Percentiles rank a stretch among this genome's conserved stretches.
phyloP scores from a whole-genome alignment of 768 basidiomycete genomes.

The Lentinula guzmanii region DNA sequence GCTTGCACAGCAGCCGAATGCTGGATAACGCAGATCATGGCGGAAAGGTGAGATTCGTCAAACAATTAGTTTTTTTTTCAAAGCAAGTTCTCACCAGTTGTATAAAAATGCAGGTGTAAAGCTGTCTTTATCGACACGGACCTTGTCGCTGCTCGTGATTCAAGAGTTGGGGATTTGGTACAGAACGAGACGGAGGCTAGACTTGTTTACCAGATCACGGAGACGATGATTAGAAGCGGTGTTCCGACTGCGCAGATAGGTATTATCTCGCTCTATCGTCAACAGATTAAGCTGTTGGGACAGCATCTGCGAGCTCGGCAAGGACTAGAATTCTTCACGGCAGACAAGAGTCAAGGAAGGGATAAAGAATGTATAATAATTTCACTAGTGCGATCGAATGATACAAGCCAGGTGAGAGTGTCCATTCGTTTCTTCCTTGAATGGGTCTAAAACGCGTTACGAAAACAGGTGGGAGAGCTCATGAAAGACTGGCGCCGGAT shows the following conservation, averaged over 20 bases:
- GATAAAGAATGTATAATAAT: slow-evolving; percentile 96
- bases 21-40: slow-evolving; percentile 66
- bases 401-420: slow-evolving; percentile 55
- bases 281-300: slow-evolving; percentile 87
- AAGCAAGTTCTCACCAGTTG: background rate
- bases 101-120: slow-evolving; percentile 49
- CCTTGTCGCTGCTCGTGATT: slow-evolving; percentile 68
- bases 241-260: slow-evolving; percentile 70
- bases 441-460: background rate
- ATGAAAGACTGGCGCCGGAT: slow-evolving; percentile 94
- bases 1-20: slow-evolving; percentile 37
- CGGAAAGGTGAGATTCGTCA: slow-evolving; percentile 43
- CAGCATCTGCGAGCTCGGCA: slow-evolving; percentile 50
- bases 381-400: slow-evolving; percentile 88
- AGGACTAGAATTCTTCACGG: slow-evolving; percentile 81
- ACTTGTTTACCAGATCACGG: slow-evolving; percentile 60
- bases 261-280: slow-evolving; percentile 87
- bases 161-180: slow-evolving; percentile 79
- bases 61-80: slow-evolving; percentile 10
- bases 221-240: slow-evolving; percentile 61
- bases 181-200: slow-evolving; percentile 83
- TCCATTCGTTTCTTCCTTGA: background rate
- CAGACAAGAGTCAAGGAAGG: slow-evolving; percentile 89
- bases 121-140: slow-evolving; percentile 97
- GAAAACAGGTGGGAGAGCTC: slow-evolving; percentile 76